phyloP scores from a whole-genome alignment of 2,329 filamentous ascomycete species.

The Tolypocladium endophyticum region DNA sequence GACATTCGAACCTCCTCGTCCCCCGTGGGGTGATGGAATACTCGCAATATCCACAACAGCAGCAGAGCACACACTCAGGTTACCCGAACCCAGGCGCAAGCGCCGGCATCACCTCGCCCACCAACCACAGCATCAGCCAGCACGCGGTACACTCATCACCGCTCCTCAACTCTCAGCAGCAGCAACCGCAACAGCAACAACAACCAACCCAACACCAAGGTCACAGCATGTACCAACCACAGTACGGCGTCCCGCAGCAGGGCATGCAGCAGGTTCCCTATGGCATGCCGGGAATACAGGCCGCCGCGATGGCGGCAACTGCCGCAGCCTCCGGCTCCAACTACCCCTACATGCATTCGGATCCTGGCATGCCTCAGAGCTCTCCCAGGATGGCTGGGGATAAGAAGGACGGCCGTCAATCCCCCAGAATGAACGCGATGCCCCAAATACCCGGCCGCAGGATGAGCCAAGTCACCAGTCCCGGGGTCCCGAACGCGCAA shows the following conservation, averaged over 20 bases:
- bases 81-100: slow-evolving; percentile 48
- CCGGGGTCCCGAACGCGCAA: slow-evolving; percentile 61
- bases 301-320: slow-evolving; percentile 84
- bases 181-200: slow-evolving; percentile 17
- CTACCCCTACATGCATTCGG: slow-evolving; percentile 63
- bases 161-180: slow-evolving; percentile 69
- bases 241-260: slow-evolving; percentile 62
- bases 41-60: slow-evolving; percentile 60
- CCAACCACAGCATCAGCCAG: slow-evolving; percentile 57
- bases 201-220: slow-evolving; percentile 22
- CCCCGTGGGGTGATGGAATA: slow-evolving; percentile 57
- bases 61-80: slow-evolving; percentile 54
- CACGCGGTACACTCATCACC: slow-evolving; percentile 66
- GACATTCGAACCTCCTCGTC: slow-evolving; percentile 10
- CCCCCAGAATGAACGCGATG: slow-evolving; percentile 61
- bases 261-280: slow-evolving; percentile 60
- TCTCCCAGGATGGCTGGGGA: slow-evolving; percentile 70
- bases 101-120: slow-evolving; percentile 61
- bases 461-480: slow-evolving; percentile 69
- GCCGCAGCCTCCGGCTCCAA: slow-evolving; percentile 79
- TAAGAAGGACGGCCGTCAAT: slow-evolving; percentile 63
- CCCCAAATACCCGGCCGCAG: slow-evolving; percentile 52
- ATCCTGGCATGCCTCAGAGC: slow-evolving; percentile 55
- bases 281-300: slow-evolving; percentile 72
- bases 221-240: slow-evolving; percentile 72